Base-by-base conservation (phyloP, 805 yeast genomes). In the Priceomyces medius region DNA sequence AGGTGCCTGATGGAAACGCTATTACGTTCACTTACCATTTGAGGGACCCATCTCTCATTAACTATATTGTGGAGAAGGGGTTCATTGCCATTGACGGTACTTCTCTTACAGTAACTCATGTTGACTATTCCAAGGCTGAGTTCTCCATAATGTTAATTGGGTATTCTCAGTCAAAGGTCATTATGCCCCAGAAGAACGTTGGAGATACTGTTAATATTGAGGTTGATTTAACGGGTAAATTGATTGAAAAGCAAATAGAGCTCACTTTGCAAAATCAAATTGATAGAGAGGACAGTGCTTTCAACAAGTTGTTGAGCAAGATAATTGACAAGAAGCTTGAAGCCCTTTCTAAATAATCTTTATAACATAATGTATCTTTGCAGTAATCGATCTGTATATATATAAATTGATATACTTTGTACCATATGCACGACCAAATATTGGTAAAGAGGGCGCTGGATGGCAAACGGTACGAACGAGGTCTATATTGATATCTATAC, bases 71-170 rank as follows among this genome's bases (percentile, higher is more conserved):
- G 8, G 95, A 88, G 58, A 93, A 93, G 66, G 99, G 99, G 3
- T 93, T 91, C 56, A 84, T 93, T 43, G 80, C 93, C 19, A 66
- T 93, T 13, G 99, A 93, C 59, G 99, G 99, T 26, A 85, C 96
- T 1, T 87, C 96, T 17, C 73, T 93, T 49, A 93, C 99, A 0
- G 83, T 93, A 8, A 88, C 91, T 0, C 72, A 71, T 19, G 97
- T 90, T 3, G 82, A 89, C 57, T 80, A 81, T 51, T 57, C 55
- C 5, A 57, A 51, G 4, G 63, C 59, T 19, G 74, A 77, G 13
- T 93, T 93, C 55, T 78, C 87, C 37, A 88, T 93, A 41, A 87
- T 90, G 84, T 83, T 93, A 84, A 85, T 93, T 42, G 84, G 87
- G 31, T 90, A 90, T 59, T 89, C 98, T 0, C 98, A 93, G 62